phyloP scores from a whole-genome alignment of 78 protist genomes.

The Chrysochromulina parva region DNA sequence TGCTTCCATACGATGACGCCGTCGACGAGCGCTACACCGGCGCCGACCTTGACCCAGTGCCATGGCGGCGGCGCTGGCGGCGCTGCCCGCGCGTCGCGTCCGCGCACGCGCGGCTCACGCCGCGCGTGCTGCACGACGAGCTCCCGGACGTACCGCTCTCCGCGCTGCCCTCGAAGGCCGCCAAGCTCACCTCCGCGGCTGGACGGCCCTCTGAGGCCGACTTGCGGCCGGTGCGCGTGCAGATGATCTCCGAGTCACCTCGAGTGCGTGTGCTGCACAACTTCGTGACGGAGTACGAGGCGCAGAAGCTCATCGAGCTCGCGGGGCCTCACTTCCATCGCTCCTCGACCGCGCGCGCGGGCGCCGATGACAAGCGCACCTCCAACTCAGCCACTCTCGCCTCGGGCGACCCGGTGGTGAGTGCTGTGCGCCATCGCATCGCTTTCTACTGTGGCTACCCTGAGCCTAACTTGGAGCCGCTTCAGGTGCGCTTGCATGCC shows the following conservation, averaged over 20 bases:
- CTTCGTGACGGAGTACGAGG: background rate
- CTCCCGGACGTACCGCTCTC: too few relatives aligned
- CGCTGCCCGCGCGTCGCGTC: too few relatives aligned
- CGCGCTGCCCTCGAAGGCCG: too few relatives aligned
- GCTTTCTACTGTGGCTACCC: background rate
- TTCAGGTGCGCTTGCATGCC: background rate
- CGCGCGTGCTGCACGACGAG: too few relatives aligned
- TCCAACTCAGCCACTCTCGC: background rate
- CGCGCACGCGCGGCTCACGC: too few relatives aligned
- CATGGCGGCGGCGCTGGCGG: too few relatives aligned
- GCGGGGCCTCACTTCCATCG: background rate
- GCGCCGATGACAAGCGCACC: background rate
- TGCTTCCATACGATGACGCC: too few relatives aligned
- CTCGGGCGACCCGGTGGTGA: background rate
- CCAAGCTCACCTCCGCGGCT: too few relatives aligned
- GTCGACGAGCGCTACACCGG: too few relatives aligned
- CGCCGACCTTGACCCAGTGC: too few relatives aligned
- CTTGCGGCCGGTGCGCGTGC: background rate
- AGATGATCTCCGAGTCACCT: background rate
- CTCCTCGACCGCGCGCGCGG: background rate
- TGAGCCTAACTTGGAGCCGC: background rate
- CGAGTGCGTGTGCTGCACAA: background rate
- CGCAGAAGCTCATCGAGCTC: background rate
- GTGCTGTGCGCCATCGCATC: background rate
- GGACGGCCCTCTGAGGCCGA: too few relatives aligned